Conservation (phyloP, 2,329 filamentous ascomycete genomes). For the Ceratocystis cubensis region DNA sequence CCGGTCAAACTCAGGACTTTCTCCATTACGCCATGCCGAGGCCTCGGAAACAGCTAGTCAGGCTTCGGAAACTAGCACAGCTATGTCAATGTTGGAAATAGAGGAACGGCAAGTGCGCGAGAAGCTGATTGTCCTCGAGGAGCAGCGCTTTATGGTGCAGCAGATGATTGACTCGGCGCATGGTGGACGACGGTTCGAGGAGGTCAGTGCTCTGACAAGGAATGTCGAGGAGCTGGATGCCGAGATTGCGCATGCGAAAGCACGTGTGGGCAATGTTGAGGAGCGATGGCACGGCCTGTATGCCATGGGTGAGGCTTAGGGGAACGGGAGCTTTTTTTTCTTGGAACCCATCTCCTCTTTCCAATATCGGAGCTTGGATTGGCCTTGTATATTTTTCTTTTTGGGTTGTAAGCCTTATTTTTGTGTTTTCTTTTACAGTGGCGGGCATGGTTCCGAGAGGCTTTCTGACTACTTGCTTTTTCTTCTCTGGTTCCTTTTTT, state of each 20-base stretch:
- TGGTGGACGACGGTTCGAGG: conserved; percentile 68
- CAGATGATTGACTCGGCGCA: conserved; percentile 73
- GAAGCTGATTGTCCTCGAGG: conserved; percentile 69
- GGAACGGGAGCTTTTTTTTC: background rate
- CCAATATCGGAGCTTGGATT: background rate
- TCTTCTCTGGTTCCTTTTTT: conserved; percentile 4
- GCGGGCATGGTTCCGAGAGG: background rate
- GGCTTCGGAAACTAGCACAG: conserved; percentile 39
- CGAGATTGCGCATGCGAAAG: conserved; percentile 59
- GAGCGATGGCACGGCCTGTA: conserved; percentile 25
- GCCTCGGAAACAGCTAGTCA: conserved; percentile 39
- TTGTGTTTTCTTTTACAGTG: background rate
- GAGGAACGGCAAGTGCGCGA: conserved; percentile 78
- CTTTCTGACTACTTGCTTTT: background rate
- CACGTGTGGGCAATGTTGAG: conserved; percentile 55
- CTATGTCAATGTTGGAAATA: conserved; percentile 45
- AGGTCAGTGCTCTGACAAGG: conserved; percentile 63
- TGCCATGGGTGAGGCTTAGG: conserved; percentile 8
- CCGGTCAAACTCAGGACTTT: conserved; percentile 22
- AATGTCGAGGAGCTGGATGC: conserved; percentile 71
- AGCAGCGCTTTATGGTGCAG: conserved; percentile 79
- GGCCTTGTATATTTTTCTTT: background rate
- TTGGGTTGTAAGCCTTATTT: background rate
- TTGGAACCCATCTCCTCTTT: too few species aligned
- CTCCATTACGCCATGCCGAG: conserved; percentile 34